Evolutionary conservation across 192 early-diverging fungal species (phyloP), one percentile per base, ranked within the genome.

Genomic region (Phlyctochytrium arcticum): DNA sequence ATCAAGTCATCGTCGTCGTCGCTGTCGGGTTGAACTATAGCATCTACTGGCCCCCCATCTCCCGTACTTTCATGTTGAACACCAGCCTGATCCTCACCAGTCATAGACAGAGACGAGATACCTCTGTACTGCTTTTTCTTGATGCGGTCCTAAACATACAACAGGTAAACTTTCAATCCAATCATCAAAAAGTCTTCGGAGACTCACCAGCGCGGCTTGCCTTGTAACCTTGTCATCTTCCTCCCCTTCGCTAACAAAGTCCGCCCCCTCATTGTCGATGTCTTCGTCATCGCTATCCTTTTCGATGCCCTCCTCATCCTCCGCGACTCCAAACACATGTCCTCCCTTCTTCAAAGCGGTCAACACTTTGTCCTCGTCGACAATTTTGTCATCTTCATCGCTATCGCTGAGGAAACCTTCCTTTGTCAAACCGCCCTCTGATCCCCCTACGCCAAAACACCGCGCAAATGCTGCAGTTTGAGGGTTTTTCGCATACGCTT

Each of bases 401-500:
- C 30, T 35, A n/a, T n/a, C n/a, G 15, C 23, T 37, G 24, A 67
- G 48, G 51, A 73, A 66, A 21, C 64, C 57, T 24, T 65, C 69
- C 30, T 66, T 59, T 17, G 57, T 33, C 12, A 32, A 53, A 24
- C 66, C 27, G 53, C 33, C 17, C 55, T 53, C 5, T 69, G 39
- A 19, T 53, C 27, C 47, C 48, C 47, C 51, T 5, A 32, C 46
- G 54, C 7, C 59, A 32, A 75, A 75, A 42, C 68, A 70, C 56
- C 61, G 71, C 17, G 74, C 74, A 55, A 75, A 75, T 5, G 74
- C 69, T 30, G 60, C 39, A 0, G 74, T 75, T 54, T 71, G 60
- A 15, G 68, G 65, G 27, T 75, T 68, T 8, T 24, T 37, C 17
- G 73, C 73, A 56, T 36, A n/a, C 6, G 39, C 35, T 21, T 23